phyloP scores from a whole-genome alignment of 108 stramenopile species.

The Asterionellopsis glacialis region DNA sequence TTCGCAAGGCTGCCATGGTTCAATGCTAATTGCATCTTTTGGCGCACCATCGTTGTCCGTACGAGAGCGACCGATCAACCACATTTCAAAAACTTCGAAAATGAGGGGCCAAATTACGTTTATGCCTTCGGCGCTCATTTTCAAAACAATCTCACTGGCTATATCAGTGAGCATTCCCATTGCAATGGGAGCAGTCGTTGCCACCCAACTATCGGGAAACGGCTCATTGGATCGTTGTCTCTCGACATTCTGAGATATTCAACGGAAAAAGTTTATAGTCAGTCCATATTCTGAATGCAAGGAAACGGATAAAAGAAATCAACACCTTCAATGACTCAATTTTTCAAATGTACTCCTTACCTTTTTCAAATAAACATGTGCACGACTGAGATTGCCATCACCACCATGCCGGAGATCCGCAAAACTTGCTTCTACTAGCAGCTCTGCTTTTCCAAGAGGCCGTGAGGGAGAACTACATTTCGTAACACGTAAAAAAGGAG shows the following conservation, averaged over 20 bases:
- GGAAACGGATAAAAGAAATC: neutral
- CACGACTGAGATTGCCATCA: constrained; percentile 74
- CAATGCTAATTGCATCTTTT: constrained; percentile 2
- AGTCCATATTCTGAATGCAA: neutral
- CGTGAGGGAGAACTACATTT: constrained; percentile 38
- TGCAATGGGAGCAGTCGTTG: constrained; percentile 76
- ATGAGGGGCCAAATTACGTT: constrained; percentile 55
- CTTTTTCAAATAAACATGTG: constrained; percentile 64
- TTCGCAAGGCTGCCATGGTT: constrained; percentile 78
- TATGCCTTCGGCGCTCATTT: constrained; percentile 42
- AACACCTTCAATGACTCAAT: neutral
- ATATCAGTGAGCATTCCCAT: constrained; percentile 78
- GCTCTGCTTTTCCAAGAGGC: constrained; percentile 68
- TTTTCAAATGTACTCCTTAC: constrained; percentile 3
- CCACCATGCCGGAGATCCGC: constrained; percentile 83
- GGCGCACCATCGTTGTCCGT: constrained; percentile 12
- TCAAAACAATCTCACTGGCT: constrained; percentile 36
- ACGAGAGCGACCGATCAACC: constrained; percentile 46
- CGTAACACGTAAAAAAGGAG: neutral
- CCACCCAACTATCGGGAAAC: constrained; percentile 88
- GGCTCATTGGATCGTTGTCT: constrained; percentile 29
- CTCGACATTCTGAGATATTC: constrained; percentile 9
- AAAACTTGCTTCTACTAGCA: constrained; percentile 83
- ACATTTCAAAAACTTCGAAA: constrained; percentile 34
- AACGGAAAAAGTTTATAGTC: constrained; percentile 22